A percentile compares a stretch with the other conserved stretches of the same genome.
These are phyloP conservation scores for Guadua angustifolia DNA, from an alignment of 176 grass and related monocot genomes.

Conservation along the genomic window DNA sequence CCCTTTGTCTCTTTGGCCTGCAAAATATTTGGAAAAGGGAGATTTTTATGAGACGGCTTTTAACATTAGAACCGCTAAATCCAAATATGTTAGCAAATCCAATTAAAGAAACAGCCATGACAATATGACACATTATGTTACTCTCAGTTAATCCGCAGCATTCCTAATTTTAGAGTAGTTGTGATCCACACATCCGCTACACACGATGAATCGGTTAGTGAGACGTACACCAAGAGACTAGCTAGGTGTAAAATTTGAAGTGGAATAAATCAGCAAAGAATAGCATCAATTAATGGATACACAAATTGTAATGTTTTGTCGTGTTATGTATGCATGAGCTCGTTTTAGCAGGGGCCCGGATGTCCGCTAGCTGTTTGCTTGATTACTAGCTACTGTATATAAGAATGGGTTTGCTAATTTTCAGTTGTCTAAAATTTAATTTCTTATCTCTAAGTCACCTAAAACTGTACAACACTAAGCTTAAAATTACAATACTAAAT, in stretches of 20 bases:
- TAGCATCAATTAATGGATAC: background rate
- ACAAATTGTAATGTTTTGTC: background rate
- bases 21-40: background rate
- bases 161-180: constrained; percentile 9
- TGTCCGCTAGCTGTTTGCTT: too few relatives aligned
- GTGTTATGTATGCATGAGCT: background rate
- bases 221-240: background rate
- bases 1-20: constrained; percentile 9
- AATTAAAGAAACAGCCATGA: constrained; percentile 8
- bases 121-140: background rate
- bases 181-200: background rate
- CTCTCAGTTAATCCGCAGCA: constrained; percentile 7
- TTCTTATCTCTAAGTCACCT: too few relatives aligned
- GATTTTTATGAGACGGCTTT: background rate
- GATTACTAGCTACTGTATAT: too few relatives aligned
- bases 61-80: background rate
- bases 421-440: too few relatives aligned
- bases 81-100: background rate
- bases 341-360: background rate
- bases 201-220: background rate
- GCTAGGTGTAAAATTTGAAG: background rate
- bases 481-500: too few relatives aligned
- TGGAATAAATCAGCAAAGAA: background rate
- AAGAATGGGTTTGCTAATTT: too few relatives aligned
- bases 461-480: too few relatives aligned